These are phyloP conservation scores for Melaleuca alternifolia DNA, from an alignment of 345 rosid genomes.

Conservation along the genomic window DNA sequence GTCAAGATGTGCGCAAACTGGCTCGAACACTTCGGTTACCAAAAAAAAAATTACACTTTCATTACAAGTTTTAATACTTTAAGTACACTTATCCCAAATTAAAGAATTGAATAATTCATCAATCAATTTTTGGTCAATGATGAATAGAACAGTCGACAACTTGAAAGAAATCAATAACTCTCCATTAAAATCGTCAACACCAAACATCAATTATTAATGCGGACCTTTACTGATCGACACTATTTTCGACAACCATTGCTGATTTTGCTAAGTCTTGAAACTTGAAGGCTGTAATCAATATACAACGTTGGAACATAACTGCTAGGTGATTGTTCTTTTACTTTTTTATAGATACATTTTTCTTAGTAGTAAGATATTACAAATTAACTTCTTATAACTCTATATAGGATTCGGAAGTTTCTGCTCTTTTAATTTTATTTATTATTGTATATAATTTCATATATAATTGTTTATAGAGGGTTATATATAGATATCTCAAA, in stretches of 20 bases:
- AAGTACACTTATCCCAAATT: too few relatives aligned
- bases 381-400: neutral
- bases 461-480: neutral
- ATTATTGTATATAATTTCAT: neutral
- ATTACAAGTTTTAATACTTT: too few relatives aligned
- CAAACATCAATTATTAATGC: neutral
- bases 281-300: neutral
- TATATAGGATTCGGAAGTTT: neutral
- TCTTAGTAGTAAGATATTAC: neutral
- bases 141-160: rapidly evolving
- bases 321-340: neutral
- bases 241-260: rapidly evolving
- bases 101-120: too few relatives aligned
- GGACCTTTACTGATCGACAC: neutral
- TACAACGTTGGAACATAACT: neutral
- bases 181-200: neutral
- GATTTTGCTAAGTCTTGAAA: neutral
- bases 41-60: too few relatives aligned
- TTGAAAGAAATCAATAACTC: neutral
- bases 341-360: neutral
- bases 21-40: too few relatives aligned
- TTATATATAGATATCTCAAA: neutral
- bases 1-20: too few relatives aligned
- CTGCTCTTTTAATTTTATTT: neutral
- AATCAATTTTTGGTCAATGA: neutral